Evolutionary conservation across 768 basidiomycete species (phyloP), one percentile per base, ranked within the genome.

Genomic region (Calocybe cyanea): DNA sequence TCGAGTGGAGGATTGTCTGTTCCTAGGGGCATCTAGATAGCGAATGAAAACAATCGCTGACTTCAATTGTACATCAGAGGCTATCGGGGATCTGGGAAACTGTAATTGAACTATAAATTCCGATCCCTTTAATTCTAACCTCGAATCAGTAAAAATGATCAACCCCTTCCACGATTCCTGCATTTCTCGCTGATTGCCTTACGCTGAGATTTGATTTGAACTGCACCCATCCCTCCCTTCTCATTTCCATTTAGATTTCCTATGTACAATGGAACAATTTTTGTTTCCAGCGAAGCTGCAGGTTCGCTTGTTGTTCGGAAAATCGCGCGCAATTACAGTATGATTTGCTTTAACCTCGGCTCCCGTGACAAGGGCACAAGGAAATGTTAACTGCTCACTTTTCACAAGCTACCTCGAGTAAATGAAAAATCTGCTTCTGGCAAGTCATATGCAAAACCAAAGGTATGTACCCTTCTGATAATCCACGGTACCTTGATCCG

Each of bases 31-130:
- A 45, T 45, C 41, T 6, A 15, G 28, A 43, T 25, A 38, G 17
- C 32, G 57, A 11, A n/a, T 32, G 9, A 32, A 8, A 62, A 64
- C 63, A 57, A 45, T 59, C 61, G 63, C 62, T 60, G 63, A 64
- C 62, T 66, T 61, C 58, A 61, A 66, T 56, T 64, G 61, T 37
- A 43, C 47, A 46, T 62, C 65, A 58, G 61, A 66, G 62, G 59
- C 52, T 62, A 70, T 68, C 68, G 66, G 17, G 67, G 69, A 71
- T 71, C 62, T 53, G 45, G 48, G 58, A 60, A 60, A 62, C 53
- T 63, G 58, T 64, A 63, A 60, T 55, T 63, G 58, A 66, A 65
- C 60, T 55, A 48, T 61, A 63, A 64, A 58, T 56, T 52, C 56
- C 51, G 63, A 59, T 49, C 55, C 52, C 52, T 54, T 17, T 20